phyloP scores from a whole-genome alignment of 805 yeast genomes.

The Candida wancherniae region DNA sequence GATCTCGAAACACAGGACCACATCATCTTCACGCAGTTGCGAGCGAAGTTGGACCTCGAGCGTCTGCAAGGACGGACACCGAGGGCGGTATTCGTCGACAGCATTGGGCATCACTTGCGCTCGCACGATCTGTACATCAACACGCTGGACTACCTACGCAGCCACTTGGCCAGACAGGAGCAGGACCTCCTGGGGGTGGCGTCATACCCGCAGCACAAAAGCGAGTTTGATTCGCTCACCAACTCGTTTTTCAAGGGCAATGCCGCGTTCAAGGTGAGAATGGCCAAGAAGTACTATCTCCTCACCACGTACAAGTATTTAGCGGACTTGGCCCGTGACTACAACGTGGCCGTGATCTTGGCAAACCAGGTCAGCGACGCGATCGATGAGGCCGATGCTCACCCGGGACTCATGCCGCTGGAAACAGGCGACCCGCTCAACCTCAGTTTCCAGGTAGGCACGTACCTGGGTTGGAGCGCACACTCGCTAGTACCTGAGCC shows the following conservation, averaged over 20 bases:
- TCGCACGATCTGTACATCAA: slow-evolving; percentile 42
- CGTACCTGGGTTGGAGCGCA: slow-evolving; percentile 70
- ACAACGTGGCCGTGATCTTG: slow-evolving; percentile 57
- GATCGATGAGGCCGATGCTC: slow-evolving; percentile 5
- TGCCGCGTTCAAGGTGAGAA: slow-evolving; percentile 20
- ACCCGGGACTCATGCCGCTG: no score
- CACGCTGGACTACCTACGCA: slow-evolving; percentile 9
- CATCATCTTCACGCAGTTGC: slow-evolving; percentile 64
- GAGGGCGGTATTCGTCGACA: slow-evolving; percentile 67
- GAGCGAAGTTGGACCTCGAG: slow-evolving; percentile 34
- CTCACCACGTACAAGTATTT: slow-evolving; percentile 44
- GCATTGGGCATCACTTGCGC: slow-evolving; percentile 77
- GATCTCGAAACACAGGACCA: slow-evolving; percentile 74
- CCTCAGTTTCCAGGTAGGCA: slow-evolving; percentile 64
- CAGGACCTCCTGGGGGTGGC: slow-evolving; percentile 6
- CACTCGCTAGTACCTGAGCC: neutral
- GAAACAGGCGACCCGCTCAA: slow-evolving; percentile 35
- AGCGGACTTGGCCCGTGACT: slow-evolving; percentile 42
- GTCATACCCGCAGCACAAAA: slow-evolving; percentile 7
- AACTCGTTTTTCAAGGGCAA: slow-evolving; percentile 18
- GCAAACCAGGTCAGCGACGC: slow-evolving; percentile 80
- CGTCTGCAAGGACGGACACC: slow-evolving; percentile 27
- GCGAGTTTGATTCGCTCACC: slow-evolving; percentile 26
- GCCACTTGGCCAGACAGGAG: slow-evolving; percentile 12
- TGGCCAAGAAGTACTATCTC: slow-evolving; percentile 40